Evolutionary conservation across 768 basidiomycete genomes (phyloP), one percentile per base, ranked within the genome.

Genomic region (Mycena kentingensis): DNA sequence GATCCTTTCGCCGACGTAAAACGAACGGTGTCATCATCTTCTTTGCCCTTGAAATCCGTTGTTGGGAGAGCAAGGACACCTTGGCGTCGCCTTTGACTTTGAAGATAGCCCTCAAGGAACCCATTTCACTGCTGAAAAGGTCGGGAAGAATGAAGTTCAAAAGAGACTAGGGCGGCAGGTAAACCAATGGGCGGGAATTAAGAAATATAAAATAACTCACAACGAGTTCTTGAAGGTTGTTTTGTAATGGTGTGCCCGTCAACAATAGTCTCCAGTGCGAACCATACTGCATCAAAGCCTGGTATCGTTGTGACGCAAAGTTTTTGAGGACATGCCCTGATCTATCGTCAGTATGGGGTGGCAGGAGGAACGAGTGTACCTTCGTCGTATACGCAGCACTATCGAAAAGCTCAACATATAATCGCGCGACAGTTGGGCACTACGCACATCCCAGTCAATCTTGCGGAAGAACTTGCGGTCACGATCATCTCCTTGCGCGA

Each of bases 11-110:
- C 52, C 97, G 82, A n/a, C 97, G 88, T 18, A 99, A 77, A 21
- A 98, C 95, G 67, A 99, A 99, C 0, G 97, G 97, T 6, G 93
- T 97, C 90, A 99, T 93, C 94, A 99, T 98, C 68, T 93, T 93
- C 73, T 98, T 96, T 5, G 97, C 97, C 56, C 95, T 76, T 18
- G 91, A 93, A 21, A 98, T 90, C 44, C 97, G 89, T 66, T 95
- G 89, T 64, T 92, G 88, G 4, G 96, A 91, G 22, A 98, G 85
- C 21, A 98, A 70, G 24, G 90, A 88, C 44, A 90, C 82, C 53
- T 90, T 90, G 12, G 90, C 87, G 63, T 95, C 91, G n/a, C 93
- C 91, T 58, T 91, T 93, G 31, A 92, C 91, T 69, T 97, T 98
- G 82, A 99, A 99, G 59, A 99, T 96, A 6, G 94, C 88, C 13